These are phyloP conservation scores for Wakefieldia striispora DNA, from an alignment of 768 basidiomycete genomes.

Conservation along the genomic window DNA sequence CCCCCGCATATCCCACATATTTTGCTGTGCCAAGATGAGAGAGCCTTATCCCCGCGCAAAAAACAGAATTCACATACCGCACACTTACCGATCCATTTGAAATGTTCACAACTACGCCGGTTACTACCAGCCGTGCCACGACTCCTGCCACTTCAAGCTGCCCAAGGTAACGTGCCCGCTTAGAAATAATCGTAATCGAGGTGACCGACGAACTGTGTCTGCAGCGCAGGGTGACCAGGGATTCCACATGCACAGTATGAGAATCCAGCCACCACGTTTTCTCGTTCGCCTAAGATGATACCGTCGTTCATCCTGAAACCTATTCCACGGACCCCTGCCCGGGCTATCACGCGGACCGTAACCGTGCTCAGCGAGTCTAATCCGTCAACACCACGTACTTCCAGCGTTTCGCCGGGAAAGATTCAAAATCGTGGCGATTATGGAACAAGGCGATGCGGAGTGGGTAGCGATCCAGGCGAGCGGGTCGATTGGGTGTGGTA, in stretches of 20 bases:
- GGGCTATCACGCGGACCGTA: not conserved
- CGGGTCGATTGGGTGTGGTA: not conserved
- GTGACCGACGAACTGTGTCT: not conserved
- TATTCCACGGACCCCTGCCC: not conserved
- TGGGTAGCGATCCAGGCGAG: not conserved
- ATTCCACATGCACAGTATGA: slow-evolving; percentile 54
- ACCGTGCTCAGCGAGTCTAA: not conserved
- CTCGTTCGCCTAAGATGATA: slow-evolving; percentile 8
- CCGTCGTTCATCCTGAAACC: slow-evolving; percentile 6
- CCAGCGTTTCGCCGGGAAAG: slow-evolving; percentile 1
- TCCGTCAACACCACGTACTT: not conserved
- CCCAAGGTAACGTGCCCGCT: not conserved
- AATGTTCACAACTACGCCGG: not conserved
- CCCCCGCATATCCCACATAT: too few relatives aligned
- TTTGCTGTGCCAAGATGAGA: too few relatives aligned
- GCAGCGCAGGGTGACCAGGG: slow-evolving; percentile 1
- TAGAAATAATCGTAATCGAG: too few relatives aligned
- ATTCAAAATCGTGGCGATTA: slow-evolving; percentile 15
- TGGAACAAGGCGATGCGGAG: slow-evolving; percentile 15
- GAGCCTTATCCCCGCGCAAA: too few relatives aligned
- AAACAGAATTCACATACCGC: not conserved
- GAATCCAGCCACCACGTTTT: slow-evolving; percentile 13
- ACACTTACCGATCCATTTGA: not conserved
- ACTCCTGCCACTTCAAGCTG: not conserved
- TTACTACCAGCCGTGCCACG: not conserved